Evolutionary conservation across 163 green algal species (phyloP).

Genomic region (Chlamydomonas reinhardtii): DNA sequence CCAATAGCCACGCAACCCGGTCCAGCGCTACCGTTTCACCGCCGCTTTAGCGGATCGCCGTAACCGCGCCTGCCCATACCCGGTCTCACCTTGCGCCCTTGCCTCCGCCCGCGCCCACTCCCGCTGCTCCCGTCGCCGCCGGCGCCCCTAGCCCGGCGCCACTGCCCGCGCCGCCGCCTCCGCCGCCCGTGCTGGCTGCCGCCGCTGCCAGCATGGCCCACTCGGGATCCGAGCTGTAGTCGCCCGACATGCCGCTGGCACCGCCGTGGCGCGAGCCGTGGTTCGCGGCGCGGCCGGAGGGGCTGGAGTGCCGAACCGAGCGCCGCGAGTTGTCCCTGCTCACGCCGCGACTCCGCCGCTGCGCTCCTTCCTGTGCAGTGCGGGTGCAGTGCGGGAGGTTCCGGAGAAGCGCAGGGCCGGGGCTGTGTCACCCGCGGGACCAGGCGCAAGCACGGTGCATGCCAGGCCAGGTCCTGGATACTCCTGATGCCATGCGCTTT

Average conservation of each 20-base stretch:
- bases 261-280: too few species aligned
- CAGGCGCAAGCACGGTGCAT: too few species aligned
- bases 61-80: too few species aligned
- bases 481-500: too few species aligned
- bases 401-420: too few species aligned
- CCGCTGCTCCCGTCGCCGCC: neutral
- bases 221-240: constrained; percentile 16
- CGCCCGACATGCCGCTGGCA: neutral
- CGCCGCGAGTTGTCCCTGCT: neutral
- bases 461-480: too few species aligned
- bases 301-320: neutral
- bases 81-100: neutral
- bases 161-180: neutral
- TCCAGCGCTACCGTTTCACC: too few species aligned
- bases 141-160: neutral
- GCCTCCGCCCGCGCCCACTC: neutral
- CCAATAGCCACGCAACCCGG: too few species aligned
- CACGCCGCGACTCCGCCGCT: too few species aligned
- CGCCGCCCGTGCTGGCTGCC: neutral
- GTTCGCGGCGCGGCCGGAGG: neutral
- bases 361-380: neutral
- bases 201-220: neutral
- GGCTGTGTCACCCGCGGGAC: too few species aligned
- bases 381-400: too few species aligned
- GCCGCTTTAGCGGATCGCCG: too few species aligned